Base-by-base conservation (phyloP, 225 moss, liverwort and hornwort genomes). In the Thuidium tamariscinum region DNA sequence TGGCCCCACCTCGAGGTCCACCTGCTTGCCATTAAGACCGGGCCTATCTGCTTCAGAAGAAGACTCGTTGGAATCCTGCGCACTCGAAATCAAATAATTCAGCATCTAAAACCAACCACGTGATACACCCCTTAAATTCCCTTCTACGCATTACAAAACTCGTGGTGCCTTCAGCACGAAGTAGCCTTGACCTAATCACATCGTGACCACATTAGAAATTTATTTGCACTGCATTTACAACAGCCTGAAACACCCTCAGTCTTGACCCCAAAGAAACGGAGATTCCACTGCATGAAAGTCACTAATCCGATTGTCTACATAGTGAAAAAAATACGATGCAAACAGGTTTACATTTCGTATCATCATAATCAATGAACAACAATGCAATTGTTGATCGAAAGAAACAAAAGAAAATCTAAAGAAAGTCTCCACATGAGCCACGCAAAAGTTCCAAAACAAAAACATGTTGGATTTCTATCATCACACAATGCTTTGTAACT, bases 1-100 rank as follows among this genome's bases (percentile, higher is more conserved):
- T 80, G 90, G 90, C 48, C 93, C 91, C 7, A 88, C 90, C 90
- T 93, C 93, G 5, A 93, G 85, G 68, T 93, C 93, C 88, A 76
- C 52, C 85, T 71, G 83, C 51, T 85, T 85, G 46, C 65, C 39
- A 78, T 83, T 65, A 48, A 20, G 13, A 32, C 56, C 55, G 5
- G 85, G 49, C 49, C 51, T 68, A 37, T 85, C 87, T 32, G 76
- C 39, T 42, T 86, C 89, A 49, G 86, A 60, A 69, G 78, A 44
- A 70, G 59, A 27, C 20, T 86, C 86, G 11, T 77, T 30, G 37
- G 82, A 84, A 34, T 93, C 91, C 91, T 93, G 85, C 76, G 13
- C 60, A 52, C 63, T 74, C 49, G 71, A 36, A 61, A 86, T 46
- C 23, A 80, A 46, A 70, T 16, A 60, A 30, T 48, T 68, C 59